phyloP scores from a whole-genome alignment of 1,284 basidiomycete genomes.

The Vanrija pseudolonga region DNA sequence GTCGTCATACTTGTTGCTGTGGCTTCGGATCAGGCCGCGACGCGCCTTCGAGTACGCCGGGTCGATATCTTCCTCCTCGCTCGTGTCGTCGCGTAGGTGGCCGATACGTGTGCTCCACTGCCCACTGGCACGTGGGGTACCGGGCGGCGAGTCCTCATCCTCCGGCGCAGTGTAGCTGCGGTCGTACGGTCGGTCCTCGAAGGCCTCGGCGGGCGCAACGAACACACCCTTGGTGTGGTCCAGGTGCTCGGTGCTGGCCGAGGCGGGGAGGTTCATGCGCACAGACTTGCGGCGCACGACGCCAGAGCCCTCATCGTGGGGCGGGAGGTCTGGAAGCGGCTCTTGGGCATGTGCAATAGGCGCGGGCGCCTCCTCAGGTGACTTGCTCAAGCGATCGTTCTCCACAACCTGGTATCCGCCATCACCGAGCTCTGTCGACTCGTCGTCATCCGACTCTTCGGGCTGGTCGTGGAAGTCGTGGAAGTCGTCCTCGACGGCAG shows the following conservation, averaged over 20 bases:
- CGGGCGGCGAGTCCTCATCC: background rate
- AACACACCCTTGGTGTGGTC: background rate
- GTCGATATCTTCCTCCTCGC: slow-evolving; percentile 36
- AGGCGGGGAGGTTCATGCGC: slow-evolving; percentile 37
- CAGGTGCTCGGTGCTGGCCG: background rate
- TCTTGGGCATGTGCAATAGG: too few relatives aligned
- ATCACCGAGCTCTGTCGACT: slow-evolving; percentile 14
- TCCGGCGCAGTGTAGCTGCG: slow-evolving; percentile 4
- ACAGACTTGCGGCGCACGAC: slow-evolving; percentile 41
- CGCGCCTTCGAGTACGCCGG: slow-evolving; percentile 38
- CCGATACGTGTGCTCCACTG: slow-evolving; percentile 45
- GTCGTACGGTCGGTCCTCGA: background rate
- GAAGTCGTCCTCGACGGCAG: slow-evolving; percentile 35
- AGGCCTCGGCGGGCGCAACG: background rate
- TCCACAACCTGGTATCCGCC: slow-evolving; percentile 38
- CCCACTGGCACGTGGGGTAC: slow-evolving; percentile 3
- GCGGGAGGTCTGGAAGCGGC: background rate
- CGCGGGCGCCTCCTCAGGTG: too few relatives aligned
- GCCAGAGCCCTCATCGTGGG: slow-evolving; percentile 3
- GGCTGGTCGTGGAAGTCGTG: slow-evolving; percentile 2
- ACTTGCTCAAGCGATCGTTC: slow-evolving; percentile 24
- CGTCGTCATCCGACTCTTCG: slow-evolving; percentile 35
- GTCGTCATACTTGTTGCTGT: slow-evolving; percentile 4
- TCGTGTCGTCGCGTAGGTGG: slow-evolving; percentile 39
- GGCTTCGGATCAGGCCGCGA: slow-evolving; percentile 5